Base-by-base conservation (phyloP, 176 grass and related monocot genomes). In the Oryza glumipatula region DNA sequence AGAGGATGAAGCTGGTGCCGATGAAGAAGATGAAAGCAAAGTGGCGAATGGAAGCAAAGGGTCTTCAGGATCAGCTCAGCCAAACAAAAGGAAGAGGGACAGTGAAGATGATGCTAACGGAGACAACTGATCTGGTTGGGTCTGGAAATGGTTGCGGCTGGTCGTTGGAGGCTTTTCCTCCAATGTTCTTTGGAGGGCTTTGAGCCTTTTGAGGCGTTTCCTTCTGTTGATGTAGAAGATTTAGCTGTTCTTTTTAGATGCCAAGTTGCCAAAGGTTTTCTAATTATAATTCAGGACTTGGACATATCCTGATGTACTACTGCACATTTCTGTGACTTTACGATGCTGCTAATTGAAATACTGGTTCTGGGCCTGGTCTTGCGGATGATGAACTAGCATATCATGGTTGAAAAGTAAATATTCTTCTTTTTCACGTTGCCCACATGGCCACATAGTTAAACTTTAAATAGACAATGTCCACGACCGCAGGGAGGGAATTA, bases 11-110 rank as follows among this genome's bases (percentile, higher is more conserved):
- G 76, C 14, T 46, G 79, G 89, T 67, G 74, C 58, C 23, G 86
- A 74, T 2, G 64, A 2, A 9, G 83, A 87, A 11, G 58, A 68
- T 3, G 47, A 65, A 38, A 75, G 26, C 66, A 70, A 82, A 60
- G 78, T 19, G 6, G 58, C 51, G 30, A 77, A 73, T 6, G 82
- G 76, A 12, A 79, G 65, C 28, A 73, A 77, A 38, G 66, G 30
- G 0, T n/a, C 38, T 9, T 26, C 67, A 10, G 73, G 69, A 36
- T 83, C 88, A 68, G 78, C 83, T 16, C 38, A 73, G 38, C 72
- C 76, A 67, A 83, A 26, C 41, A 91, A 94, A 71, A 94, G 92
- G 45, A 91, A 91, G 85, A 91, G 88, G 80, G 86, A 56, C 17
- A 47, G 10, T 0, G 76, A 88, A 45, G 85, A 90, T 80, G 78